A percentile compares a stretch with the other conserved stretches of the same genome.
phyloP scores from a whole-genome alignment of 805 yeast genomes.

The Yamadazyma endophytica region DNA sequence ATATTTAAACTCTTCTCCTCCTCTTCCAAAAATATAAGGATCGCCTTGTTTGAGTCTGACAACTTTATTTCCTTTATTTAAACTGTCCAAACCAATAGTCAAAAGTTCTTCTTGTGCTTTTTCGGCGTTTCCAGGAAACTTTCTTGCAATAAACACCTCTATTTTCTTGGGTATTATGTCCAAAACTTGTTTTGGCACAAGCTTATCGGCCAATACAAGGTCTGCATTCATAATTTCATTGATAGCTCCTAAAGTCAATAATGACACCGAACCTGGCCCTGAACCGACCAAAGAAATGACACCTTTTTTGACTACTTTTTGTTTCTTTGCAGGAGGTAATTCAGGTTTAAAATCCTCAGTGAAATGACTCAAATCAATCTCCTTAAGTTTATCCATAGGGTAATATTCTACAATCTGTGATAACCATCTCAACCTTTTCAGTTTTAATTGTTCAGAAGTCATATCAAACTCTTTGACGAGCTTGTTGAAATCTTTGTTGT shows the following conservation, averaged over 20 bases:
- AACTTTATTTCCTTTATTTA: constrained; percentile 66
- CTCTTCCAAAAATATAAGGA: constrained; percentile 94
- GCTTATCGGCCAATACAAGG: constrained; percentile 79
- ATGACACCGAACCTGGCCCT: constrained; percentile 86
- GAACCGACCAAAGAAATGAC: constrained; percentile 82
- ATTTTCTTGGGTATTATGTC: constrained; percentile 75
- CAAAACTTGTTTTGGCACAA: constrained; percentile 85
- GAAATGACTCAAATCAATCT: constrained; percentile 46
- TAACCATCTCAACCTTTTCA: constrained; percentile 75
- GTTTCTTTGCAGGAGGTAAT: constrained; percentile 2
- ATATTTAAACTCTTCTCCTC: constrained; percentile 83
- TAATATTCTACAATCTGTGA: constrained; percentile 88
- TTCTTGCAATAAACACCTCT: constrained; percentile 79
- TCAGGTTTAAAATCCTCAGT: constrained; percentile 4
- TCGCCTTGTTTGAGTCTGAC: constrained; percentile 95
- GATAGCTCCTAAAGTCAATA: constrained; percentile 81
- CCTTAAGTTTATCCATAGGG: constrained; percentile 65
- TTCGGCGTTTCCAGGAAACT: constrained; percentile 96
- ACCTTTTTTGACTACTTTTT: constrained; percentile 35
- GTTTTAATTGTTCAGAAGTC: constrained; percentile 47
- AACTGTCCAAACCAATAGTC: constrained; percentile 62
- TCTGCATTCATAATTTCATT: constrained; percentile 80
- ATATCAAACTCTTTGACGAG: constrained; percentile 58
- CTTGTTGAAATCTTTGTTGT: constrained; percentile 53
- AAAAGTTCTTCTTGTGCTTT: constrained; percentile 84